These are phyloP conservation scores for Colletotrichum limetticola DNA, from an alignment of 2,329 filamentous ascomycete genomes.

Conservation along the genomic window DNA sequence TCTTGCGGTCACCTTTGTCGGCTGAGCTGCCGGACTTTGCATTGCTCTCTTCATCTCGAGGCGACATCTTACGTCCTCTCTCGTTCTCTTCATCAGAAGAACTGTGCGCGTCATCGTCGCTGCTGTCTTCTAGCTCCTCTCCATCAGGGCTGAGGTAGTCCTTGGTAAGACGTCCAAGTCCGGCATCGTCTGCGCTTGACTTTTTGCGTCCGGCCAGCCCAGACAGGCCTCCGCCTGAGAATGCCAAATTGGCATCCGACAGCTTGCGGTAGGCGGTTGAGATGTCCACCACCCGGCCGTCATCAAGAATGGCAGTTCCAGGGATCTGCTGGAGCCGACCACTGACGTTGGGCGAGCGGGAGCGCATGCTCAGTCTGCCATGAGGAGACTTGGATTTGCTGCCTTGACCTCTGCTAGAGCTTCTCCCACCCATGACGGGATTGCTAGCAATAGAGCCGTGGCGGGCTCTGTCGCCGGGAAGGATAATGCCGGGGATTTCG, in stretches of 20 bases:
- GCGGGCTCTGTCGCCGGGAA: constrained; percentile 58
- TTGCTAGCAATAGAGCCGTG: constrained; percentile 51
- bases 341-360: constrained; percentile 33
- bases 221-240: constrained; percentile 71
- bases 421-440: constrained; percentile 38
- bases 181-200: constrained; percentile 51
- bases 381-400: constrained; percentile 66
- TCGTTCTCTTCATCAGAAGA: constrained; percentile 75
- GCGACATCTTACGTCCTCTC: constrained; percentile 68
- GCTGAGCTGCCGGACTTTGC: constrained; percentile 47
- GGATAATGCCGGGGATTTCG: constrained; percentile 60
- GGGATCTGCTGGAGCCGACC: constrained; percentile 35
- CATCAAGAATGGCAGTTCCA: constrained; percentile 61
- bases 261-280: constrained; percentile 76
- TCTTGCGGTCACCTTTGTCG: constrained; percentile 53
- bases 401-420: constrained; percentile 44
- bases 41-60: constrained; percentile 55
- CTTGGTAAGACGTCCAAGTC: constrained; percentile 71
- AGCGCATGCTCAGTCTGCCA: constrained; percentile 51
- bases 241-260: constrained; percentile 76
- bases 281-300: constrained; percentile 73
- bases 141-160: constrained; percentile 74
- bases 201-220: constrained; percentile 68
- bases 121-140: constrained; percentile 74
- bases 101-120: constrained; percentile 74